Evolutionary conservation across 257 asterid genomes (phyloP), one percentile per base, ranked within the genome.

Genomic region (Solanum piurae): DNA sequence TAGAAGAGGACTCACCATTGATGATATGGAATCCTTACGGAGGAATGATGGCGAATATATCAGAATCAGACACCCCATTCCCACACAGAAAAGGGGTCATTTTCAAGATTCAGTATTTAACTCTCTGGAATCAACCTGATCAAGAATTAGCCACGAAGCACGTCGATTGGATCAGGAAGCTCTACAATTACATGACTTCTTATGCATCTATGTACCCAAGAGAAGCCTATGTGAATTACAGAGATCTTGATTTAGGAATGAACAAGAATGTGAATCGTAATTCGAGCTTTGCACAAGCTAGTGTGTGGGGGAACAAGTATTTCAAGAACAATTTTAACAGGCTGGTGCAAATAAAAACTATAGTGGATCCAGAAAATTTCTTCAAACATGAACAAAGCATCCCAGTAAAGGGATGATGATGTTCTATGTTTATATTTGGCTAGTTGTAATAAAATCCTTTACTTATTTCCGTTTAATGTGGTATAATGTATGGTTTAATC

Each of bases 171-270:
- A 86, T 86, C 13, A 37, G 83, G 46, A 71, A 44, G 6, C 44
- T 86, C 12, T 86, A 86, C 27, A 37, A 44, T 86, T 86, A 86
- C 88, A 64, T 86, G 88, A 76, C 66, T 20, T 27, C 83, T n/a
- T 86, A 69, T 69, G 88, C 66, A 5, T 86, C 88, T 23, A 71
- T 21, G 52, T 33, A 5, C 7, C 88, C 88, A 34, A 86, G 88
- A 44, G 72, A 71, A 71, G 88, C 88, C 18, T 86, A 86, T 55
- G 88, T 86, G 72, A 86, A 86, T 44, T 86, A 86, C 25, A 86
- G 72, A 38, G 88, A 86, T 86, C 88, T 86, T 71, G 88, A 86
- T 44, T 36, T 86, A 37, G 88, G 88, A 1, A 29, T 2, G 42
- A 85, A 85, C 87, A 85, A 85, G 46, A 34, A 62, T 29, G 64